Conservation (phyloP, 768 basidiomycete species). For the Boletus reticuloceps region DNA sequence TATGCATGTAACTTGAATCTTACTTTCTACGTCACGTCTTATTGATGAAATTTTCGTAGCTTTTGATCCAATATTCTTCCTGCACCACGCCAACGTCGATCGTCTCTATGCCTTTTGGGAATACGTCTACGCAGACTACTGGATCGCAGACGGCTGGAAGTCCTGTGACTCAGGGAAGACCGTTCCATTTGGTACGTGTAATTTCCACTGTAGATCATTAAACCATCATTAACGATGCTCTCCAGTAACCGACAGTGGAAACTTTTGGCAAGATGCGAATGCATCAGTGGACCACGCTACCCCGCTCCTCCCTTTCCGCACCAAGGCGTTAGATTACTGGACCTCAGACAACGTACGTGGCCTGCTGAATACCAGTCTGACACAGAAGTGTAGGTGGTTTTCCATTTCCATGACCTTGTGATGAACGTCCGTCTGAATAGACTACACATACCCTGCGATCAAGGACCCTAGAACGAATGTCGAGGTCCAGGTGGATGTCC, state of each 20-base stretch:
- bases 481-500: constrained; percentile 13
- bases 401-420: not conserved
- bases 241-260: not conserved
- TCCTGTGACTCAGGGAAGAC: not conserved
- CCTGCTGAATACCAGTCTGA: not conserved
- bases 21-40: not conserved
- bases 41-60: not conserved
- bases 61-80: constrained; percentile 16
- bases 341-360: constrained; percentile 5
- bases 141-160: constrained; percentile 14
- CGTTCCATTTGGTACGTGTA: constrained; percentile 6
- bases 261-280: not conserved
- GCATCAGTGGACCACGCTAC: not conserved
- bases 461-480: constrained; percentile 1
- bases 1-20: constrained; percentile 10
- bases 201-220: no score
- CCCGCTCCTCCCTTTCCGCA: constrained; percentile 13
- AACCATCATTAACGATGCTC: not conserved
- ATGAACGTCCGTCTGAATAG: not conserved
- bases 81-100: constrained; percentile 18
- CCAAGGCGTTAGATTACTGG: constrained; percentile 2
- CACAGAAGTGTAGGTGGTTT: constrained; percentile 6
- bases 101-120: constrained; percentile 20
- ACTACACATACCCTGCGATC: constrained; percentile 19
- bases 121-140: constrained; percentile 15